Evolutionary conservation across 345 rosid genomes (phyloP), one percentile per base, ranked within the genome.

Genomic region (Eutrema japonicum): DNA sequence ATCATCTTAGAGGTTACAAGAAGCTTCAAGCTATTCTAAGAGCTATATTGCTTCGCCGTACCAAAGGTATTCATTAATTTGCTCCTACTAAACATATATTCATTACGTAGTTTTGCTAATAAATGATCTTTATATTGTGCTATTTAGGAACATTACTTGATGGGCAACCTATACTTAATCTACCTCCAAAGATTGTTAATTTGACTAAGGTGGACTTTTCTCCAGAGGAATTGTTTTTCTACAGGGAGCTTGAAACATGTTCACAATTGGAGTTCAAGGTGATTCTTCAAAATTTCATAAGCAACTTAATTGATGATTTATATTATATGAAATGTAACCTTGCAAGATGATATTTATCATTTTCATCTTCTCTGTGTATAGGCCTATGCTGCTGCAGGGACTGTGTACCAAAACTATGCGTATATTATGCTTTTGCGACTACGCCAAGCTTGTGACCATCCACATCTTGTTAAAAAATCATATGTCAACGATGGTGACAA

Each of bases 381-480:
- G 97, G 94, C 86, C 29, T 92, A 78, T 85, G 89, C 90, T 54
- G 90, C 85, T 73, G 97, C 88, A 27, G 97, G 94, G 57, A 92
- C 96, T 1, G 80, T 92, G 78, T 83, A 71, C 42, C 83, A 85
- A 70, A 85, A 92, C 81, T 89, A 88, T 84, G 92, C 96, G 56
- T 82, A 83, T 81, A 88, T 92, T 78, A 77, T 92, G 96, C 94
- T 92, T 81, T 84, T 92, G 78, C 91, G 96, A 46, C 89, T 92
- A 55, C 93, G 97, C 47, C 97, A 92, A 77, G 97, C 97, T 76
- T 89, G 97, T 80, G 92, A 88, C 74, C 96, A 92, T 72, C 97
- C 97, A 29, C 60, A 38, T 2, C 42, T 38, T 38, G 42, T 38
- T 2, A 38, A 4, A 4, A 32, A 53, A 46, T 22, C 22, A 22